A percentile compares a stretch with the other conserved stretches of the same genome.
Evolutionary conservation across 2,329 filamentous ascomycete species (phyloP).

Genomic region (Aschersonia sp.): DNA sequence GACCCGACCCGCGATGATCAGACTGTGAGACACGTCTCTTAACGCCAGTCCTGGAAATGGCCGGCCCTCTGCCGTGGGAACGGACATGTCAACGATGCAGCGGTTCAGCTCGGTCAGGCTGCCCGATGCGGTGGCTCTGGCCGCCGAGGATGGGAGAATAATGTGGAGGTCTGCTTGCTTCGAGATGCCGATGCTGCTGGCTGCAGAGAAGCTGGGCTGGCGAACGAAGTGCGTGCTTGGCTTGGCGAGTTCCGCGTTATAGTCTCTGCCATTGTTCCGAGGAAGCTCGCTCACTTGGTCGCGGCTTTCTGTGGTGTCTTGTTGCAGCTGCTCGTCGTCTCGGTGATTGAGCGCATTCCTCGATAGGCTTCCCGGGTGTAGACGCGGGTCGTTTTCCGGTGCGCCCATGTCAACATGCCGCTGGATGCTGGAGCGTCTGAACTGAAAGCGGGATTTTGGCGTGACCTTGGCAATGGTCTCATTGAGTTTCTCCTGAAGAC

Average conservation of each 20-base stretch:
- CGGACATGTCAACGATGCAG: constrained; percentile 71
- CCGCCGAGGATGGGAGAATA: constrained; percentile 57
- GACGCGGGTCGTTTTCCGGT: constrained; percentile 26
- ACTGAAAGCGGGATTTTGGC: constrained; percentile 71
- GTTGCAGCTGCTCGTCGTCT: constrained; percentile 3
- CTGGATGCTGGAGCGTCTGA: constrained; percentile 33
- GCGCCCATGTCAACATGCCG: constrained; percentile 27
- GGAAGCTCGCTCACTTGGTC: constrained; percentile 25
- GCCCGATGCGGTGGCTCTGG: constrained; percentile 58
- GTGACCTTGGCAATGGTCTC: constrained; percentile 51
- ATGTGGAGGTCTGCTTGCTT: constrained; percentile 59
- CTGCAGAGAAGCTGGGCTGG: constrained; percentile 48
- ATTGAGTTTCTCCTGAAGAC: constrained; percentile 63
- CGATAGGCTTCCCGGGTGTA: constrained; percentile 20
- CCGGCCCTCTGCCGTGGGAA: constrained; percentile 37
- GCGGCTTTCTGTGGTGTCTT: constrained; percentile 8
- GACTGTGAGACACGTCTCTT: constrained; percentile 52
- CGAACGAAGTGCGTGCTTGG: constrained; percentile 27
- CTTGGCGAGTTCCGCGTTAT: constrained; percentile 40
- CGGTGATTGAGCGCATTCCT: constrained; percentile 11
- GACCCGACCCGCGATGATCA: constrained; percentile 68
- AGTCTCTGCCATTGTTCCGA: constrained; percentile 27
- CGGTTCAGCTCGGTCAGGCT: constrained; percentile 53
- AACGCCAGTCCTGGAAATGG: constrained; percentile 57
- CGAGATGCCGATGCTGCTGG: constrained; percentile 48